These are phyloP conservation scores for Beverwykella pulmonaria DNA, from an alignment of 495 filamentous ascomycete species.

Conservation along the genomic window DNA sequence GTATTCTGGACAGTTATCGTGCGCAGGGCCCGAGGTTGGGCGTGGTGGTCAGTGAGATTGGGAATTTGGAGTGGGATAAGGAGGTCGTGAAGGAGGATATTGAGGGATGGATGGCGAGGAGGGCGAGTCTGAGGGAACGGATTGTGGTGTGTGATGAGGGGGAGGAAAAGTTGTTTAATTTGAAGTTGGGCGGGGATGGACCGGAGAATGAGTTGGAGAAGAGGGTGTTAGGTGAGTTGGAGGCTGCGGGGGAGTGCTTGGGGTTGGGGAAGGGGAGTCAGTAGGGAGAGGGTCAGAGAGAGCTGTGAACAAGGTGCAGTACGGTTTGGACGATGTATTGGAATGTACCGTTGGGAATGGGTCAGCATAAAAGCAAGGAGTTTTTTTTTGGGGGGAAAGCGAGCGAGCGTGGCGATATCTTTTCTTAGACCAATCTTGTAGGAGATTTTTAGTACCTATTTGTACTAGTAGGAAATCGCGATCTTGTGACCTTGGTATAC, in stretches of 20 bases:
- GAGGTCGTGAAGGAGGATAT: constrained; percentile 72
- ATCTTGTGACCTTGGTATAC: neutral
- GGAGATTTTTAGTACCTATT: neutral
- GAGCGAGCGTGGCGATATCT: neutral
- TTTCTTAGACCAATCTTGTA: neutral
- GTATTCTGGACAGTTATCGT: constrained; percentile 65
- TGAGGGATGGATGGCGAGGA: constrained; percentile 69
- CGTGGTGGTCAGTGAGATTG: constrained; percentile 63
- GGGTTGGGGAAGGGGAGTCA: constrained; percentile 17
- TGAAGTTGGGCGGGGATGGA: constrained; percentile 30
- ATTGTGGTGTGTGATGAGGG: constrained; percentile 70
- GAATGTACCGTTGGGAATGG: neutral
- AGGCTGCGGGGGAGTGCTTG: constrained; percentile 54
- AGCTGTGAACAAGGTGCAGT: too few relatives aligned
- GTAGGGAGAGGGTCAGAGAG: neutral
- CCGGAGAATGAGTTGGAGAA: constrained; percentile 68
- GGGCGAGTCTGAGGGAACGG: constrained; percentile 63
- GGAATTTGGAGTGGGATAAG: constrained; percentile 71
- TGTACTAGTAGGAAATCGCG: neutral
- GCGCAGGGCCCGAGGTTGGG: constrained; percentile 60
- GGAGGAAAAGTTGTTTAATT: constrained; percentile 64
- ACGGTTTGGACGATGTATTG: neutral
- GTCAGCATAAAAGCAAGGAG: neutral
- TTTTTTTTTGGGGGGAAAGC: neutral
- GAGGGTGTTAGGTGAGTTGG: constrained; percentile 67